A percentile compares a stretch with the other conserved stretches of the same genome.
Conservation (phyloP, 176 grass and related monocot species). For the Musa troglodytarum region DNA sequence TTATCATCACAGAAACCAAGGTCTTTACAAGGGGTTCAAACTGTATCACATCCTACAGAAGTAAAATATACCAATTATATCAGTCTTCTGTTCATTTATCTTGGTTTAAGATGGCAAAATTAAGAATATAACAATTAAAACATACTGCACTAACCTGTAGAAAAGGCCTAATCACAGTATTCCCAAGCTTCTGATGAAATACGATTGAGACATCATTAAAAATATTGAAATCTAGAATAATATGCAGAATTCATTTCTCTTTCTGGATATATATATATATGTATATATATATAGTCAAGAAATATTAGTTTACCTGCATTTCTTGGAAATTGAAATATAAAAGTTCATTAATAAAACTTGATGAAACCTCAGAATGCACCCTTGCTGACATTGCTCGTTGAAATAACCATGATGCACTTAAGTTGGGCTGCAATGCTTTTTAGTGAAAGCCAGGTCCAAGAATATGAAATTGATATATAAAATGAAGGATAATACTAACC, state of each 20-base stretch:
- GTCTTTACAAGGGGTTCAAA: conserved; percentile 82
- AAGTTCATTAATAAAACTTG: conserved; percentile 88
- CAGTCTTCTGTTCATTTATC: not conserved
- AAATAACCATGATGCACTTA: conserved; percentile 96
- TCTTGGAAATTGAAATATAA: conserved; percentile 86
- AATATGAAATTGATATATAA: conserved; percentile 10
- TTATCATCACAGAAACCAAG: conserved; percentile 70
- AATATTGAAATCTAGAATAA: conserved; percentile 6
- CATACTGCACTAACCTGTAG: conserved; percentile 48
- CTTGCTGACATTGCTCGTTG: conserved; percentile 95
- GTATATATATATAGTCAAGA: not conserved
- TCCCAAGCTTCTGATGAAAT: conserved; percentile 64
- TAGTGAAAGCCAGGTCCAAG: conserved; percentile 7
- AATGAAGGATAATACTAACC: conserved; percentile 31
- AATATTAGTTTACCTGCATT: conserved; percentile 53
- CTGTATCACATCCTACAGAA: conserved; percentile 88
- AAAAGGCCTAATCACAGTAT: conserved; percentile 72
- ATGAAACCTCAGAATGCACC: conserved; percentile 36
- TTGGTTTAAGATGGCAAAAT: not conserved
- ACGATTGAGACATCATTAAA: conserved; percentile 5
- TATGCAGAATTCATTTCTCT: too few species aligned
- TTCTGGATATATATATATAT: not conserved
- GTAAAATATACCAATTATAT: conserved; percentile 10
- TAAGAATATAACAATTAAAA: not conserved
- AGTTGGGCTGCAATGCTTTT: conserved; percentile 57